A percentile compares a stretch with the other conserved stretches of the same genome.
Conservation (phyloP, 306 rosid species). For the Prunus fruticosa region DNA sequence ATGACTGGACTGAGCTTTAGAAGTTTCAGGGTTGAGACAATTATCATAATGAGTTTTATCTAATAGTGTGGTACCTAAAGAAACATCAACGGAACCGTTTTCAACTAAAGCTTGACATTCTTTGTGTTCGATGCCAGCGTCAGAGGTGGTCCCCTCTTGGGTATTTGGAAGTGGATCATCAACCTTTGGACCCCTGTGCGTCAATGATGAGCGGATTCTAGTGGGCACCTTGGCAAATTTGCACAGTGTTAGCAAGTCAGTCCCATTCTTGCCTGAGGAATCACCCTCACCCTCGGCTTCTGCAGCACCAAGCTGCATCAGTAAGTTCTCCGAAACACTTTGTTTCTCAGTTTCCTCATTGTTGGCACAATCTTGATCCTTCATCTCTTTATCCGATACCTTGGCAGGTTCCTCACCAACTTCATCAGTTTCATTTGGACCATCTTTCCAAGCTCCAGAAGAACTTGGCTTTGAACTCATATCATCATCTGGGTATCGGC, state of each 20-base stretch:
- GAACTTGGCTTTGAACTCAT: slow-evolving; percentile 37
- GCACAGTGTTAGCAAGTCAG: slow-evolving; percentile 62
- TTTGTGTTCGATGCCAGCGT: slow-evolving; percentile 18
- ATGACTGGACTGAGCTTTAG: slow-evolving; percentile 31
- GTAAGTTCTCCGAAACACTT: slow-evolving; percentile 38
- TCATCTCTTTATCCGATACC: slow-evolving; percentile 29
- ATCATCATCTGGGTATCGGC: slow-evolving; percentile 35
- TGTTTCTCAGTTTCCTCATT: slow-evolving; percentile 44
- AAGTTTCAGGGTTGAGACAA: slow-evolving; percentile 41
- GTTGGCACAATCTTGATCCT: slow-evolving; percentile 37
- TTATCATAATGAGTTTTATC: slow-evolving; percentile 37
- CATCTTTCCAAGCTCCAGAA: slow-evolving; percentile 39
- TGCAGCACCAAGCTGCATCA: slow-evolving; percentile 30
- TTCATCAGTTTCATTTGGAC: slow-evolving; percentile 19
- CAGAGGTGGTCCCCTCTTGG: slow-evolving; percentile 31
- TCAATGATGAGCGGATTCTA: slow-evolving; percentile 62
- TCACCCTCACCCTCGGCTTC: slow-evolving; percentile 42
- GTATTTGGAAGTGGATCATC: slow-evolving; percentile 31
- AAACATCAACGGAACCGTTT: slow-evolving; percentile 33
- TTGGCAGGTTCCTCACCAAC: slow-evolving; percentile 24
- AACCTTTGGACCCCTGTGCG: slow-evolving; percentile 46
- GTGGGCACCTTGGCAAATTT: slow-evolving; percentile 83
- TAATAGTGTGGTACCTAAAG: slow-evolving; percentile 34
- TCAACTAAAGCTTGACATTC: slow-evolving; percentile 35
- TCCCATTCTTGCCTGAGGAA: slow-evolving; percentile 31